Evolutionary conservation across 2,329 filamentous ascomycete genomes (phyloP), one percentile per base, ranked within the genome.

Genomic region (Alternaria burnsii): DNA sequence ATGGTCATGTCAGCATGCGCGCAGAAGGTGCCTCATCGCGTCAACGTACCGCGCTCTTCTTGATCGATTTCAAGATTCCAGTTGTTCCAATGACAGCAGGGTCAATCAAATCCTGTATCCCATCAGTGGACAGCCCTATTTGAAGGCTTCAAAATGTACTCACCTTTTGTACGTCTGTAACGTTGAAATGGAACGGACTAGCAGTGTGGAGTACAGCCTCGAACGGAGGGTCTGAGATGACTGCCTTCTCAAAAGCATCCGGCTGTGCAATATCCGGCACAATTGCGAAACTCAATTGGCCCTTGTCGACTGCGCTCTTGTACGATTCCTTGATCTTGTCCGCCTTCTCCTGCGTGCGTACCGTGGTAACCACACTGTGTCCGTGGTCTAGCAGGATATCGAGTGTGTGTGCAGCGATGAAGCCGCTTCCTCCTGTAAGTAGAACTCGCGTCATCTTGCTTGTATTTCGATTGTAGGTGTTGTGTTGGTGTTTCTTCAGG

Each of bases 211-310:
- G 66, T 50, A 94, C 90, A 46, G 86, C 88, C 69, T 92, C 89
- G 63, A 94, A 91, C 0, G 88, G 86, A 16, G 87, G 87, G 55
- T 86, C 82, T 16, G 86, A 87, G 64, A 86, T 81, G 48, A 89
- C 83, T 16, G 85, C 87, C 75, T 83, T 71, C 63, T 84, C 82
- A 65, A 95, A 96, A 24, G 90, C 91, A 18, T 86, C 86, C 22
- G 88, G 84, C 63, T 87, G 74, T 0, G 89, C 89, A 65, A 96
- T 89, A 66, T 96, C 91, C 50, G 87, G 84, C 12, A 96, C 90
- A 61, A 94, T 85, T 36, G 78, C 84, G 71, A 89, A 91, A 59
- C 85, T 85, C 32, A 91, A 82, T 72, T 86, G 85, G 57, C 85
- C 84, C 58, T 85, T 84, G 2, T 84, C 80, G n/a, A 59, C 69